phyloP scores from a whole-genome alignment of 805 yeast genomes.

The Metschnikowia rubicola region DNA sequence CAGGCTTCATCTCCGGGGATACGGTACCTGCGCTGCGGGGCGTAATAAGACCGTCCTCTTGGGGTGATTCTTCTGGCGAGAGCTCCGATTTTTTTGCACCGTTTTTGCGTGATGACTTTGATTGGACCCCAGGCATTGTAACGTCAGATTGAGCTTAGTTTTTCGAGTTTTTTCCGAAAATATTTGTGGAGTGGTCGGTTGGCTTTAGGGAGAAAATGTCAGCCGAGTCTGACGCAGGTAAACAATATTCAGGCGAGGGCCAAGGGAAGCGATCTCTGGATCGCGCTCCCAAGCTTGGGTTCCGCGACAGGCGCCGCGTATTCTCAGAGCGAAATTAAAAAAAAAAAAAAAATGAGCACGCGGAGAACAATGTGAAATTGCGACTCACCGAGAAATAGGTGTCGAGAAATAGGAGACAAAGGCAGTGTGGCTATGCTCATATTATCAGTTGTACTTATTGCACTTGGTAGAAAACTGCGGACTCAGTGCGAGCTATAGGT shows the following conservation, averaged over 20 bases:
- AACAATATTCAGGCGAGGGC: not conserved
- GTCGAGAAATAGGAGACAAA: not conserved
- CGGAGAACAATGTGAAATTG: too few species aligned
- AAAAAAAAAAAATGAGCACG: not conserved
- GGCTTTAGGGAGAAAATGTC: not conserved
- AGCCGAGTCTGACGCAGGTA: constrained; percentile 1
- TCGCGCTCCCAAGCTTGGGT: not conserved
- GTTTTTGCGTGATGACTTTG: too few species aligned
- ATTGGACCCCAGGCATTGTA: too few species aligned
- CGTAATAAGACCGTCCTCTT: constrained; percentile 4
- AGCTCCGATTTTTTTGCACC: too few species aligned
- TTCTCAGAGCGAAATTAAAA: not conserved
- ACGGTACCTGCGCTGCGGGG: constrained; percentile 7
- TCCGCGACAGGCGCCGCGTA: not conserved
- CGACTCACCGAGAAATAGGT: not conserved
- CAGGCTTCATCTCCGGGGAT: constrained; percentile 1
- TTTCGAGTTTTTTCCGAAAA: too few species aligned
- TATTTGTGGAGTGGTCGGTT: too few species aligned
- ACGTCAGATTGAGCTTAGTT: too few species aligned
- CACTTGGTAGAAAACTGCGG: too few species aligned
- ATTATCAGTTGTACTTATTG: not conserved
- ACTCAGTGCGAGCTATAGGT: too few species aligned
- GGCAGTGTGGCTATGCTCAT: not conserved
- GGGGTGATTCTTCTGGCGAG: too few species aligned
- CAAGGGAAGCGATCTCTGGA: not conserved